Evolutionary conservation across 768 basidiomycete species (phyloP).

Genomic region (Boletales sp.): DNA sequence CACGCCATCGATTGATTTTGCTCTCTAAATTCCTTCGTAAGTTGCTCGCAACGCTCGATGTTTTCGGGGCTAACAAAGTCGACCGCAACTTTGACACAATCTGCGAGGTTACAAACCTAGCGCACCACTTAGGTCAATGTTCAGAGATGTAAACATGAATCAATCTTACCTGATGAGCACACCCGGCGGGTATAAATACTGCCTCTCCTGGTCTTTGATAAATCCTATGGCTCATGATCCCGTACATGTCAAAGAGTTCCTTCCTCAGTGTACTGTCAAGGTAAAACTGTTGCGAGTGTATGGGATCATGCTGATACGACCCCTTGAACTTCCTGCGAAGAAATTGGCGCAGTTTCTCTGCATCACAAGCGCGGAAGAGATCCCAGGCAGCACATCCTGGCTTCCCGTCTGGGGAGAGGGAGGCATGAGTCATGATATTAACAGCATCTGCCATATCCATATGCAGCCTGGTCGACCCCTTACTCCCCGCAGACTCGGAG

Average conservation of each 20-base stretch:
- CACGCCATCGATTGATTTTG: constrained; percentile 86
- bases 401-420: constrained; percentile 49
- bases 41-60: constrained; percentile 75
- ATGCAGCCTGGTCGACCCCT: constrained; percentile 85
- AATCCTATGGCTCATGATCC: constrained; percentile 76
- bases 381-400: constrained; percentile 91
- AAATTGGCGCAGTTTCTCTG: constrained; percentile 73
- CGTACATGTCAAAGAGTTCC: constrained; percentile 61
- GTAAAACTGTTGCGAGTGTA: constrained; percentile 88
- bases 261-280: constrained; percentile 66
- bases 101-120: constrained; percentile 88
- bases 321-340: constrained; percentile 60
- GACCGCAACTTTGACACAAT: constrained; percentile 92
- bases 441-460: constrained; percentile 95
- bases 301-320: constrained; percentile 69
- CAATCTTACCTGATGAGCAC: constrained; percentile 74
- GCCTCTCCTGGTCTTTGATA: constrained; percentile 93
- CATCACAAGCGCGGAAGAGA: constrained; percentile 78
- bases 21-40: constrained; percentile 86
- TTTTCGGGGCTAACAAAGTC: constrained; percentile 97
- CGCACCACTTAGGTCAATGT: constrained; percentile 3
- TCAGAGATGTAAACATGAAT: background rate
- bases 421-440: constrained; percentile 84
- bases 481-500: constrained; percentile 59
- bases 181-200: constrained; percentile 93